A percentile compares a stretch with the other conserved stretches of the same genome.
These are phyloP conservation scores for Phytophthora tentaculata DNA, from an alignment of 352 stramenopile species.

Conservation along the genomic window DNA sequence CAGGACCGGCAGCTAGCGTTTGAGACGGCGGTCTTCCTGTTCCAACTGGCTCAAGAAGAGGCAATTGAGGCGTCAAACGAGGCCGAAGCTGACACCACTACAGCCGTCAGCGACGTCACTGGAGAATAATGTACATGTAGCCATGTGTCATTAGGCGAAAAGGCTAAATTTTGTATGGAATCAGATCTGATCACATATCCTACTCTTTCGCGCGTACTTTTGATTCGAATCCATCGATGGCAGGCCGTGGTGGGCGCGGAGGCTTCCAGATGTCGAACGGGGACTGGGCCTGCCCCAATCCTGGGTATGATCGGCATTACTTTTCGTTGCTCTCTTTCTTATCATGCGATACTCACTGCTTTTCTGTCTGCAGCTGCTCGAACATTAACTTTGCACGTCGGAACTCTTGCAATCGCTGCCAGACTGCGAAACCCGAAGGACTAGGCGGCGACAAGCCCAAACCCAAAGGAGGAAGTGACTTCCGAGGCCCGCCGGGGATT, in stretches of 20 bases:
- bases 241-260: slow-evolving; percentile 41
- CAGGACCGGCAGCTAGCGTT: slow-evolving; percentile 61
- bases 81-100: slow-evolving; percentile 21
- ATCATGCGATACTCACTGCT: slow-evolving; percentile 2
- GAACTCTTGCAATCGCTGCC: slow-evolving; percentile 82
- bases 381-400: slow-evolving; percentile 89
- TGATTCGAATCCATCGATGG: slow-evolving; percentile 38
- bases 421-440: slow-evolving; percentile 64
- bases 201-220: slow-evolving; percentile 5
- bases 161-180: slow-evolving; percentile 32
- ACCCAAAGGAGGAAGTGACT: slow-evolving; percentile 39
- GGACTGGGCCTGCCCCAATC: slow-evolving; percentile 86
- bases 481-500: slow-evolving; percentile 68
- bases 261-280: slow-evolving; percentile 69
- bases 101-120: slow-evolving; percentile 11
- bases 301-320: slow-evolving; percentile 44
- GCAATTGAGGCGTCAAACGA: slow-evolving; percentile 20
- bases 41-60: slow-evolving; percentile 71
- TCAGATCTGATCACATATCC: slow-evolving; percentile 39
- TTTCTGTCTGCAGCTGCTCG: slow-evolving; percentile 54
- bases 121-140: slow-evolving; percentile 22
- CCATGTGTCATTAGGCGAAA: not conserved
- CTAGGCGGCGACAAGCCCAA: slow-evolving; percentile 36
- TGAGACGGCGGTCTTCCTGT: slow-evolving; percentile 64
- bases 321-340: not conserved